Evolutionary conservation across 805 yeast species (phyloP), one percentile per base, ranked within the genome.

Genomic region (Saccharomyces cerevisiae): DNA sequence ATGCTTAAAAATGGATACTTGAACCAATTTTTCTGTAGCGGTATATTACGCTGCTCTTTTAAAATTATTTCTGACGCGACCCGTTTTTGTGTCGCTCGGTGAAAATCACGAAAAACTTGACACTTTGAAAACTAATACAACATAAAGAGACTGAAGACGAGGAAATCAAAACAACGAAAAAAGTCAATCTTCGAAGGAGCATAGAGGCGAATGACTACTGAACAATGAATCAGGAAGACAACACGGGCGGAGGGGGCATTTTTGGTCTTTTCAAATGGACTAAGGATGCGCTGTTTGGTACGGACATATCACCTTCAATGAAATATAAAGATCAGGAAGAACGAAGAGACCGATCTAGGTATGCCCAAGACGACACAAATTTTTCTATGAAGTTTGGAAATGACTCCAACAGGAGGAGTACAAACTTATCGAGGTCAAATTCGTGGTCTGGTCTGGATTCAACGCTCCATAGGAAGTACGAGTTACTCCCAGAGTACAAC

Each of bases 281-380:
- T 1, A 59, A 61, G 50, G 72, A 69, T 55, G 70, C 72, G 2
- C 48, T 68, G 27, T 67, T 68, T 56, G 67, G 67, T 6, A 55
- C 65, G 22, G 49, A 57, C 22, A 51, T 59, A 14, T 65, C 70
- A 2, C 71, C 71, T 24, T 64, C 67, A 2, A 59, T 61, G 48
- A 66, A 65, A 51, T 68, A 64, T 50, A 60, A 55, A 46, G 63
- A 62, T 17, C 43, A 36, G 17, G 22, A 21, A 36, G 43, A 36
- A 36, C 43, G 43, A 36, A 36, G 43, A 36, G 43, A 36, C 10
- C 43, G 43, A 10, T 36, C 43, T 36, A 22, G 43, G 32, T 57
- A 56, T 49, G 57, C 65, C 1, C 67, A 64, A 51, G 66, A 63
- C 50, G 69, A 66, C 51, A 63, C 68, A 11, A 63, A 63, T 52